These are phyloP conservation scores for Stylosanthes scabra DNA, from an alignment of 331 rosid species.

Conservation along the genomic window DNA sequence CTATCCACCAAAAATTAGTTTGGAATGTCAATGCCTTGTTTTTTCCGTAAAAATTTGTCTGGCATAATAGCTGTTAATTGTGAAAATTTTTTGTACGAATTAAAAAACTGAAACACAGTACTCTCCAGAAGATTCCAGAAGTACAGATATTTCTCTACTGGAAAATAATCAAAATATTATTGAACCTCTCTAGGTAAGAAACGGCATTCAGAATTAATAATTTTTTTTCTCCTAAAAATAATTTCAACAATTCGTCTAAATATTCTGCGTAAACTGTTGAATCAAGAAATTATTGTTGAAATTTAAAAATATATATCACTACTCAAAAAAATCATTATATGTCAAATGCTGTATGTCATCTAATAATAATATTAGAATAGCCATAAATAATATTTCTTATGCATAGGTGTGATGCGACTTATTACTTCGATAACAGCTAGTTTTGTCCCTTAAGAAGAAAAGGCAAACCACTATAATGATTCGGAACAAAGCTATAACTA, in stretches of 20 bases:
- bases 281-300: not conserved
- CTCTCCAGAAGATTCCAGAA: not conserved
- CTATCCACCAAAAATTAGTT: not conserved
- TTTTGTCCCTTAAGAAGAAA: not conserved
- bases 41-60: not conserved
- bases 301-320: not conserved
- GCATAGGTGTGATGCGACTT: not conserved
- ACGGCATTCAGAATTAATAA: conserved; percentile 6
- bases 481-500: not conserved
- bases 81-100: too few relatives aligned
- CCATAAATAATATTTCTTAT: not conserved
- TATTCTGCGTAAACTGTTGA: too few relatives aligned
- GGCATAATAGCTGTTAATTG: too few relatives aligned
- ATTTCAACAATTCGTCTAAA: not conserved
- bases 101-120: not conserved
- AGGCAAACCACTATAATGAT: not conserved
- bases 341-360: not conserved
- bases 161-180: conserved; percentile 23
- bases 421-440: not conserved
- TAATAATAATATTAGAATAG: not conserved
- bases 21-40: not conserved
- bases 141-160: not conserved
- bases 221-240: not conserved
- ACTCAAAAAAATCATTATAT: not conserved
- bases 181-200: not conserved